Conservation (phyloP, 805 yeast genomes). For the Wickerhamiella hasegawae region DNA sequence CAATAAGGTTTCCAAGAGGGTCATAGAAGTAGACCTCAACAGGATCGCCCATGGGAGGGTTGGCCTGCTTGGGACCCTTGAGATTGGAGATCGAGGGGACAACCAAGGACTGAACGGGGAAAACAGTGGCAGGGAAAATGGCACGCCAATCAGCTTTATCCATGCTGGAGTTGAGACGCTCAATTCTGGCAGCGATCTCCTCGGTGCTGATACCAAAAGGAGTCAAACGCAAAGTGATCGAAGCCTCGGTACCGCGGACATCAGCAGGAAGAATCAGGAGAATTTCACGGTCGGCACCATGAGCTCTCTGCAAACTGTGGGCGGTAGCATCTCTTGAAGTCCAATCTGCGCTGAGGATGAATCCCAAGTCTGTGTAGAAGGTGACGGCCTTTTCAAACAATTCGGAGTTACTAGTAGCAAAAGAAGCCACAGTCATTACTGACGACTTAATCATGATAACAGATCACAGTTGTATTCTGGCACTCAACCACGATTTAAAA, state of each 20-base stretch:
- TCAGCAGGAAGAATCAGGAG: constrained; percentile 17
- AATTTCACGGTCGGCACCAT: constrained; percentile 17
- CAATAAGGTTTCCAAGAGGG: constrained; percentile 70
- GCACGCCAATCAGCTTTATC: constrained; percentile 34
- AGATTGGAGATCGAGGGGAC: constrained; percentile 24
- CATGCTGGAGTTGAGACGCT: constrained; percentile 10
- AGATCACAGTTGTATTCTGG: too few relatives aligned
- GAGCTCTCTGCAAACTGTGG: constrained; percentile 12
- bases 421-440: constrained; percentile 17
- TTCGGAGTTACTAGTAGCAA: constrained; percentile 33
- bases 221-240: constrained; percentile 19
- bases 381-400: constrained; percentile 31
- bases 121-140: constrained; percentile 28
- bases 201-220: constrained; percentile 14
- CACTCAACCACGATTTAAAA: too few relatives aligned
- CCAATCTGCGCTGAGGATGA: constrained; percentile 23
- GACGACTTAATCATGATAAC: constrained; percentile 12
- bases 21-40: constrained; percentile 62
- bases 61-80: constrained; percentile 32
- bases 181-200: constrained; percentile 11
- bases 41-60: constrained; percentile 63
- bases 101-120: constrained; percentile 27
- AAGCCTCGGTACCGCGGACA: constrained; percentile 13
- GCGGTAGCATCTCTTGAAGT: constrained; percentile 11
- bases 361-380: constrained; percentile 41